Evolutionary conservation across 331 rosid genomes (phyloP).

Genomic region (Quercus phellos): DNA sequence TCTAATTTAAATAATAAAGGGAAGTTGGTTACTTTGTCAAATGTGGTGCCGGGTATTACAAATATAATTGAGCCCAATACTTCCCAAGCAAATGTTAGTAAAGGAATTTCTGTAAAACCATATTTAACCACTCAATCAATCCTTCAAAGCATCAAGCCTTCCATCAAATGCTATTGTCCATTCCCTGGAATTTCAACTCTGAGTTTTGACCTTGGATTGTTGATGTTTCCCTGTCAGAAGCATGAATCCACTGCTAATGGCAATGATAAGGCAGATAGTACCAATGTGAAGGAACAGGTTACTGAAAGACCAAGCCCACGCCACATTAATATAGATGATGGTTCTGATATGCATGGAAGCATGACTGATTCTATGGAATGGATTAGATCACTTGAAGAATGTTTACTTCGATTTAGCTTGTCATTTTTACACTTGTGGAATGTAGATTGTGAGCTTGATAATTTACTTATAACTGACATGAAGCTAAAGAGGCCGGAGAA

Average conservation of each 20-base stretch:
- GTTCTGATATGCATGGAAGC: conserved; percentile 26
- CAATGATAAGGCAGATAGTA: conserved; percentile 29
- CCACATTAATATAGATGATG: conserved; percentile 25
- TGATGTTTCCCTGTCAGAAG: conserved; percentile 57
- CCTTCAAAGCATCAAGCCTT: conserved; percentile 48
- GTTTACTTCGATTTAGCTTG: conserved; percentile 75
- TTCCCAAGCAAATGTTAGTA: conserved; percentile 40
- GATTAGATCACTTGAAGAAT: conserved; percentile 68
- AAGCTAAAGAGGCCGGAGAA: conserved; percentile 73
- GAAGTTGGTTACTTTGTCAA: conserved; percentile 38
- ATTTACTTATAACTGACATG: conserved; percentile 73
- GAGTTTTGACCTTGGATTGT: conserved; percentile 73
- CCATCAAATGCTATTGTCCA: conserved; percentile 78
- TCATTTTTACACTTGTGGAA: conserved; percentile 84
- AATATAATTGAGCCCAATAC: conserved; percentile 37
- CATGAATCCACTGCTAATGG: conserved; percentile 32
- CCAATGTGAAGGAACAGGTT: conserved; percentile 47
- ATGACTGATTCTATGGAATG: conserved; percentile 30
- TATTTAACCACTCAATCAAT: conserved; percentile 24
- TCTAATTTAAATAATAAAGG: conserved; percentile 37
- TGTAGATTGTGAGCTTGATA: conserved; percentile 71
- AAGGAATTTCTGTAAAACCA: conserved; percentile 34
- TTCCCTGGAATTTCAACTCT: conserved; percentile 83
- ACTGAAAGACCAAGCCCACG: conserved; percentile 43
- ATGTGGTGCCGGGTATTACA: conserved; percentile 43